Percentiles rank a stretch among this genome's conserved stretches.
Evolutionary conservation across 495 filamentous ascomycete species (phyloP).

Genomic region (Penicillium dipodomyicola): DNA sequence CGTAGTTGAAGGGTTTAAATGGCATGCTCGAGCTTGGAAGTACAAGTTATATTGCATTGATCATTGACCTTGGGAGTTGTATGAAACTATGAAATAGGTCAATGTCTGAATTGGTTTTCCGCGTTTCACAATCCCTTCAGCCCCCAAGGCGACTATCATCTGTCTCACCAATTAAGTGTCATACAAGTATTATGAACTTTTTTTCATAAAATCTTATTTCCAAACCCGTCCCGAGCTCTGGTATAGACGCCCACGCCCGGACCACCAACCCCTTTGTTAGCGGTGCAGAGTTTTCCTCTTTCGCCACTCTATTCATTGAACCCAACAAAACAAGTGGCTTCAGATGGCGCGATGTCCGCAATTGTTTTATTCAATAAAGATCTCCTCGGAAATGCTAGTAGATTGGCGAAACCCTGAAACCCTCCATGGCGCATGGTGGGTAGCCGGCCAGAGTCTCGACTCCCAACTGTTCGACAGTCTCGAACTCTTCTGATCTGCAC

Average conservation of each 20-base stretch:
- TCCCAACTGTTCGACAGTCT: conserved; percentile 9
- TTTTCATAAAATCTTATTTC: neutral
- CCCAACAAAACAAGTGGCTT: conserved; percentile 14
- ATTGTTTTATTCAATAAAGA: neutral
- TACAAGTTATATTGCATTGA: too few relatives aligned
- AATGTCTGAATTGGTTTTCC: conserved; percentile 8
- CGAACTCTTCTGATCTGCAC: conserved; percentile 16
- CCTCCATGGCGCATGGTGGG: conserved; percentile 1
- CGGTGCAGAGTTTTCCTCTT: conserved; percentile 6
- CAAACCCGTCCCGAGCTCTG: neutral
- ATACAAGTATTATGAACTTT: neutral
- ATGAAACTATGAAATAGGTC: too few relatives aligned
- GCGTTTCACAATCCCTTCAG: conserved; percentile 11
- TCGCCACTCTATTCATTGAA: conserved; percentile 8
- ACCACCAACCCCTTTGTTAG: conserved; percentile 12
- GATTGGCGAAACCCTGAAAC: conserved; percentile 18
- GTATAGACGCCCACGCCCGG: conserved; percentile 7
- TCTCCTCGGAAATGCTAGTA: neutral
- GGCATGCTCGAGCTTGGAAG: neutral
- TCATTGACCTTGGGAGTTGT: too few relatives aligned
- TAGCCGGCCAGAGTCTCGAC: conserved; percentile 14
- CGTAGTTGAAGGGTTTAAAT: neutral
- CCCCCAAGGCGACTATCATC: conserved; percentile 5
- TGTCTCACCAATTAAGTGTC: conserved; percentile 10
- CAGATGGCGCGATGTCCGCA: neutral